Base-by-base conservation (phyloP, 768 basidiomycete species). In the Lentinus brumalis region DNA sequence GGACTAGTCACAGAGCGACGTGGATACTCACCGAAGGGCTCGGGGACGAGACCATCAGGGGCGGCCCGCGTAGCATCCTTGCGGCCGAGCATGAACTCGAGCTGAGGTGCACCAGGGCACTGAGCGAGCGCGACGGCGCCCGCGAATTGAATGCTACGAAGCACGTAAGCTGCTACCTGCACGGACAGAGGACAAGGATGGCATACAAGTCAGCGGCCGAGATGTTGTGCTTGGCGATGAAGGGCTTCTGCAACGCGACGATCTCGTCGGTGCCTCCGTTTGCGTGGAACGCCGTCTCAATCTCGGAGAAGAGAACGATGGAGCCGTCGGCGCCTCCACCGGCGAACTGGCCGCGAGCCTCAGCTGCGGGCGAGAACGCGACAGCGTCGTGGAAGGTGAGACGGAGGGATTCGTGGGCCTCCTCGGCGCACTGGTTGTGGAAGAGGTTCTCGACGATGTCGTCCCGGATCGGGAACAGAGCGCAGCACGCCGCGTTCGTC, bases 251-350 rank as follows among this genome's bases (percentile, higher is more conserved):
- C 50, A 57, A 57, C 41, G 66, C 64, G 29, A 71, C 67, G 45
- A 47, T 64, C 40, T 71, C 70, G 54, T 62, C 64, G 47, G 70
- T 70, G 26, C 70, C 70, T 41, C 59, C 53, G 64, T 71, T 71
- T 5, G 70, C 69, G 3, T 29, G 42, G 64, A 71, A 71, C 50
- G 59, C 60, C 9, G 67, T 60, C 65, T 71, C 70, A 12, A 64
- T 55, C 38, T 53, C 58, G 15, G 62, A 55, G 67, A 70, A 69
- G 21, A 67, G 49, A 42, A 71, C 50, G 57, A 68, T 67, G 21
- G 62, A 64, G 51, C 76, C 64, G 53, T 71, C 70, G 35, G 70
- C 70, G 41, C 70, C 70, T 41, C 66, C 67, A 41, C 70, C 70
- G 26, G 62, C 66, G 73, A 55, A 47, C 21, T 47, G 21, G 21